Evolutionary conservation across 2,329 filamentous ascomycete genomes (phyloP).

Genomic region (Aureobasidium subglaciale): DNA sequence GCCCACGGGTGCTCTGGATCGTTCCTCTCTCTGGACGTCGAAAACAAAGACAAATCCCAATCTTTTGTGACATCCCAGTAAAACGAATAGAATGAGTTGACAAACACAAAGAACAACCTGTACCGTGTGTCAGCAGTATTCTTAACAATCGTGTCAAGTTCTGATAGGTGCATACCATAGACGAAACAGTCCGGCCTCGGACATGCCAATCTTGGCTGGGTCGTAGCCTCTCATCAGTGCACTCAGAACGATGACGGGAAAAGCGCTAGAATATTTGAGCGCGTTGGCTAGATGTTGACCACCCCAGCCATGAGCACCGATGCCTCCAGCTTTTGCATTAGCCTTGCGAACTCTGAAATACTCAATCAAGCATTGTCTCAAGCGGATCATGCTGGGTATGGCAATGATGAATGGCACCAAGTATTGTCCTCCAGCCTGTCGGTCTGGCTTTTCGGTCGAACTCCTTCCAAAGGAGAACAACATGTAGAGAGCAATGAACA

Average conservation of each 20-base stretch:
- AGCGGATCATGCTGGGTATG: slow-evolving; percentile 74
- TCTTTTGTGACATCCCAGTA: slow-evolving; percentile 97
- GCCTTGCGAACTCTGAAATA: slow-evolving; percentile 63
- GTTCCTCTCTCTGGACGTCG: slow-evolving; percentile 47
- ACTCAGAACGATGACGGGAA: slow-evolving; percentile 79
- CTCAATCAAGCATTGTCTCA: slow-evolving; percentile 88
- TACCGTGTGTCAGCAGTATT: slow-evolving; percentile 22
- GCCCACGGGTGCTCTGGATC: slow-evolving; percentile 66
- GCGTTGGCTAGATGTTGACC: slow-evolving; percentile 90
- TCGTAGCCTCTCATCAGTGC: slow-evolving; percentile 62
- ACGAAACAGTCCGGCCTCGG: slow-evolving; percentile 48
- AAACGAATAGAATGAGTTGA: slow-evolving; percentile 93
- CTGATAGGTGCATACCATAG: slow-evolving; percentile 41
- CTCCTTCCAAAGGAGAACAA: slow-evolving; percentile 65
- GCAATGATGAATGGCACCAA: slow-evolving; percentile 80
- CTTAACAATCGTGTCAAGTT: not conserved
- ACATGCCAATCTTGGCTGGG: slow-evolving; percentile 45
- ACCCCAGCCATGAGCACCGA: slow-evolving; percentile 57
- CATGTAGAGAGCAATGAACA: slow-evolving; percentile 89
- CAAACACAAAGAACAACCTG: slow-evolving; percentile 65
- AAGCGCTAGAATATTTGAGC: slow-evolving; percentile 86
- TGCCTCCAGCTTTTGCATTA: slow-evolving; percentile 39
- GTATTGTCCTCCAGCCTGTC: slow-evolving; percentile 70
- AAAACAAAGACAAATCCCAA: slow-evolving; percentile 87
- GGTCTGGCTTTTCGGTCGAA: slow-evolving; percentile 73